phyloP scores from a whole-genome alignment of 1,284 basidiomycete species.

The Anthracocystis panici-leucophaei region DNA sequence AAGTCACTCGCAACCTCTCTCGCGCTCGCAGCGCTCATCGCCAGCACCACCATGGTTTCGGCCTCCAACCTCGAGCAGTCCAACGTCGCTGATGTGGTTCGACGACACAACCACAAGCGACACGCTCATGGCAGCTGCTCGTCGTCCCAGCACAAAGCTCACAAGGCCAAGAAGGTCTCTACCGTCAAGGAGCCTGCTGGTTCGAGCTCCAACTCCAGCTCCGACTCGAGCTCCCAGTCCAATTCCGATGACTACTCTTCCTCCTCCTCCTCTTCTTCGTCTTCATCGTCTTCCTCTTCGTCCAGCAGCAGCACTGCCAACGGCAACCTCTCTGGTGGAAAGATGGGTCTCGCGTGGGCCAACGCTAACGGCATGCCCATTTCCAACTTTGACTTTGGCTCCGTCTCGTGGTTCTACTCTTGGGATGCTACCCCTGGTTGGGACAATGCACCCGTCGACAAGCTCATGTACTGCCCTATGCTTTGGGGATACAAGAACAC shows the following conservation, averaged over 20 bases:
- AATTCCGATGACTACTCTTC: slow-evolving; percentile 11
- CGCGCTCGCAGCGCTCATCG: slow-evolving; percentile 39
- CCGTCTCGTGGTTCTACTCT: slow-evolving; percentile 61
- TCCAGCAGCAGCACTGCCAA: slow-evolving; percentile 22
- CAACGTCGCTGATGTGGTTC: slow-evolving; percentile 29
- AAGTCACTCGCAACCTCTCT: slow-evolving; percentile 40
- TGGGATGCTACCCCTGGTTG: slow-evolving; percentile 57
- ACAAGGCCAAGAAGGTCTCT: slow-evolving; percentile 26
- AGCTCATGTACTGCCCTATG: slow-evolving; percentile 65
- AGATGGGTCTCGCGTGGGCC: slow-evolving; percentile 62
- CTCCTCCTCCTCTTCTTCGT: slow-evolving; percentile 14
- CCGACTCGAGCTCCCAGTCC: slow-evolving; percentile 11
- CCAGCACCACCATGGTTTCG: slow-evolving; percentile 42
- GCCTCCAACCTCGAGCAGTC: slow-evolving; percentile 37
- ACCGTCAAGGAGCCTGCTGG: slow-evolving; percentile 6
- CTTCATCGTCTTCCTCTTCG: slow-evolving; percentile 29
- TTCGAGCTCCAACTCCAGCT: background rate
- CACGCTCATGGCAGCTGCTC: slow-evolving; percentile 33
- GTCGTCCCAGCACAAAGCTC: slow-evolving; percentile 8
- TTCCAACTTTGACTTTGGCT: slow-evolving; percentile 45
- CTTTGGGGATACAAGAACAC: slow-evolving; percentile 59
- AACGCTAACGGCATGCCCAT: slow-evolving; percentile 58
- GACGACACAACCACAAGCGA: slow-evolving; percentile 29
- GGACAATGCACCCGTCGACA: slow-evolving; percentile 47
- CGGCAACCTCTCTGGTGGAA: slow-evolving; percentile 35